Evolutionary conservation across 2,329 filamentous ascomycete genomes (phyloP).

Genomic region (Blumeriella jaapii): DNA sequence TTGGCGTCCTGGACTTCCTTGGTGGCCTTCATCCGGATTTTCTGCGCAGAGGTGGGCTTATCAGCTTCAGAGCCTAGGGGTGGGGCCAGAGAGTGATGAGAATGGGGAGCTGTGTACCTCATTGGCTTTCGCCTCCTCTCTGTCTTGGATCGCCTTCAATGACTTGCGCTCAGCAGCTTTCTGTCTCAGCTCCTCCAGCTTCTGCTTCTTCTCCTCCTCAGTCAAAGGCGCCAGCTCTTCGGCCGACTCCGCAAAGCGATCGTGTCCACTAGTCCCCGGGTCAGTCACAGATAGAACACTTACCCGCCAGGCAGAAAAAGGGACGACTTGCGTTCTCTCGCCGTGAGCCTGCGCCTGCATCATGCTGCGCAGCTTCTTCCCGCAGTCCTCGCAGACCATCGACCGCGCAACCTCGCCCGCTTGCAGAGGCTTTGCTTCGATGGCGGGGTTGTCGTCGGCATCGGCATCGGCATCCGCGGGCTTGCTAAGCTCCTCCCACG

Average conservation of each 20-base stretch:
- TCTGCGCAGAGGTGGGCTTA: slow-evolving; percentile 28
- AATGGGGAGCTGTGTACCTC: slow-evolving; percentile 43
- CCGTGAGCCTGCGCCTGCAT: slow-evolving; percentile 84
- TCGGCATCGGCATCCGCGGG: slow-evolving; percentile 28
- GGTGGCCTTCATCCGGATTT: slow-evolving; percentile 75
- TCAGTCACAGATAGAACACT: slow-evolving; percentile 8
- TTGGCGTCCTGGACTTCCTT: slow-evolving; percentile 82
- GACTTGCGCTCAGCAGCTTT: slow-evolving; percentile 64
- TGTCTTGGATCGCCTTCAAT: slow-evolving; percentile 57
- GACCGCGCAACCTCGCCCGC: slow-evolving; percentile 64
- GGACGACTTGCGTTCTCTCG: slow-evolving; percentile 54
- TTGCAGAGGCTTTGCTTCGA: slow-evolving; percentile 53
- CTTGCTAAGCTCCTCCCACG: slow-evolving; percentile 72
- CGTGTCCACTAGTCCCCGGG: slow-evolving; percentile 52
- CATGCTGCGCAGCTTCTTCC: slow-evolving; percentile 76
- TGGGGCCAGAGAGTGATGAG: neutral
- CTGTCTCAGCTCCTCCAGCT: slow-evolving; percentile 61
- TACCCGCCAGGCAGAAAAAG: slow-evolving; percentile 1
- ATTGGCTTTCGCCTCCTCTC: slow-evolving; percentile 72
- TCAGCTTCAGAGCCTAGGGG: neutral
- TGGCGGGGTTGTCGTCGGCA: slow-evolving; percentile 40
- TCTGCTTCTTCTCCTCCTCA: slow-evolving; percentile 80
- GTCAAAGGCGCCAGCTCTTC: slow-evolving; percentile 87
- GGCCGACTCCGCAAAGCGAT: slow-evolving; percentile 84
- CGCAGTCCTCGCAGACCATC: slow-evolving; percentile 88